These are phyloP conservation scores for Fusarium domesticum DNA, from an alignment of 2,329 filamentous ascomycete species.

Conservation along the genomic window DNA sequence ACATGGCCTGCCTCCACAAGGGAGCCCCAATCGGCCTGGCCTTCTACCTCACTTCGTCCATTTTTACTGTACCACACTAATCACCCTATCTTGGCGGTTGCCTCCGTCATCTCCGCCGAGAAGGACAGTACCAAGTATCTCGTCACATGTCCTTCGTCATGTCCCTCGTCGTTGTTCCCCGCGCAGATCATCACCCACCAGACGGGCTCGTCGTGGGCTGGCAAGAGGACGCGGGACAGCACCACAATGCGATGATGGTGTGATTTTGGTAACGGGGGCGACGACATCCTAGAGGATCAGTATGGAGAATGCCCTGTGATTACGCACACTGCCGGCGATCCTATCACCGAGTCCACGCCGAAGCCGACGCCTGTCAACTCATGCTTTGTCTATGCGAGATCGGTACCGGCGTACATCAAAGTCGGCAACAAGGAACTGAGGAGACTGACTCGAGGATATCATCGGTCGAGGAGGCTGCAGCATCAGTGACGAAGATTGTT, in stretches of 20 bases:
- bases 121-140: conserved; percentile 2
- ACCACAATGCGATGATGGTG: conserved; percentile 8
- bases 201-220: conserved; percentile 10
- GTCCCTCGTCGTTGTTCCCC: conserved; percentile 13
- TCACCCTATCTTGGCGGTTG: conserved; percentile 8
- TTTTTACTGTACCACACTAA: conserved; percentile 18
- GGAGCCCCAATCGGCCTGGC: conserved; percentile 7
- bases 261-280: conserved; percentile 7
- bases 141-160: conserved; percentile 16
- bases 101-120: conserved; percentile 7
- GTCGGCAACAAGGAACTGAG: background rate
- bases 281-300: conserved; percentile 3
- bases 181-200: conserved; percentile 15
- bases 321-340: background rate
- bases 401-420: conserved; percentile 6
- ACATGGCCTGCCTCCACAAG: background rate
- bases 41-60: conserved; percentile 7
- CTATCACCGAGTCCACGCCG: background rate
- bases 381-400: conserved; percentile 2
- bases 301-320: conserved; percentile 4
- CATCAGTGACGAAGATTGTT: background rate
- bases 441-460: background rate
- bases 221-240: conserved; percentile 13
- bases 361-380: conserved; percentile 10
- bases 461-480: too few relatives aligned